Conservation (phyloP, 2,329 filamentous ascomycete genomes). For the Niveomyces coronatus region DNA sequence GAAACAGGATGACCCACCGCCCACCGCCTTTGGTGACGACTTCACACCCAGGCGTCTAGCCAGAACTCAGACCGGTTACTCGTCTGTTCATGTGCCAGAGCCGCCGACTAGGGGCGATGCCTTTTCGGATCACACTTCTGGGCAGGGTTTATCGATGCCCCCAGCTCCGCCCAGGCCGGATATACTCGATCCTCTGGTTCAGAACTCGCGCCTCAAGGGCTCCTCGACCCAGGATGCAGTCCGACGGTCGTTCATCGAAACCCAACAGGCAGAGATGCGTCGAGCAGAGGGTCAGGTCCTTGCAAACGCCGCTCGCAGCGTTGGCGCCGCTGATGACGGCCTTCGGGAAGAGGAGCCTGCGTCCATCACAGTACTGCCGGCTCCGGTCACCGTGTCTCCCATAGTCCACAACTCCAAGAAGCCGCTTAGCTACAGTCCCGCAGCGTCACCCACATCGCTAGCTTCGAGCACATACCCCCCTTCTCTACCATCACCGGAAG, state of each 20-base stretch:
- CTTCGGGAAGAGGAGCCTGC: slow-evolving; percentile 21
- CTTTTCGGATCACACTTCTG: slow-evolving; percentile 10
- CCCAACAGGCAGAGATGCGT: slow-evolving; percentile 49
- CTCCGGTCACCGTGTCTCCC: slow-evolving; percentile 16
- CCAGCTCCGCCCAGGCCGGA: slow-evolving; percentile 13
- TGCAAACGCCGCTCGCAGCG: slow-evolving; percentile 34
- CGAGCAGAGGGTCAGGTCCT: slow-evolving; percentile 50
- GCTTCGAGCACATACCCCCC: slow-evolving; percentile 20
- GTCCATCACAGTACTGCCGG: slow-evolving; percentile 12
- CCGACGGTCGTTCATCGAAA: slow-evolving; percentile 47
- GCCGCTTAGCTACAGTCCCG: slow-evolving; percentile 30
- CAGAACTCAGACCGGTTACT: slow-evolving; percentile 48
- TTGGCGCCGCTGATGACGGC: slow-evolving; percentile 23
- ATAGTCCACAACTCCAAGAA: slow-evolving; percentile 17
- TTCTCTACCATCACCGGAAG: slow-evolving; percentile 10
- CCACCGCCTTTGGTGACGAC: slow-evolving; percentile 21
- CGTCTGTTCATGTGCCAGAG: slow-evolving; percentile 18
- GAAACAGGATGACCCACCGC: too few species aligned
- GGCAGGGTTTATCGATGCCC: slow-evolving; percentile 12
- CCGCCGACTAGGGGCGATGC: slow-evolving; percentile 10
- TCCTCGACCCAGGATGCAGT: slow-evolving; percentile 37
- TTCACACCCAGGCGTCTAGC: slow-evolving; percentile 45
- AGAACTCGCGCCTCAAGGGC: slow-evolving; percentile 33
- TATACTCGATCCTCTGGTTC: slow-evolving; percentile 22
- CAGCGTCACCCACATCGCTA: slow-evolving; percentile 25